Conservation (phyloP, 2,329 filamentous ascomycete genomes). For the Claviceps citrina region DNA sequence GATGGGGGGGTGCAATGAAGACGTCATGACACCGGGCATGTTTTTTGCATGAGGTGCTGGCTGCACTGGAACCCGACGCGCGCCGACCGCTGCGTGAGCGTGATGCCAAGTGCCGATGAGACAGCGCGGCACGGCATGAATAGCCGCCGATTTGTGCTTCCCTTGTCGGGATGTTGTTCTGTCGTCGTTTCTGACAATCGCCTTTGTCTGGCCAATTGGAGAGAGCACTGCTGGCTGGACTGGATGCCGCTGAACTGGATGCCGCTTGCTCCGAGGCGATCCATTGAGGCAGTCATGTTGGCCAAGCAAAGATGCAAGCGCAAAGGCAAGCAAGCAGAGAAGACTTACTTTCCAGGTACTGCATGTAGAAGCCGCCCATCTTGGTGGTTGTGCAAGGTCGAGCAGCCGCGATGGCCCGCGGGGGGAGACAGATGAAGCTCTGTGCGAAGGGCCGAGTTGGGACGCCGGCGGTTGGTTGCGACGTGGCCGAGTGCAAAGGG, state of each 20-base stretch:
- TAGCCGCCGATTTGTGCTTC: background rate
- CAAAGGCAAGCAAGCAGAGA: background rate
- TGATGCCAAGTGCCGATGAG: background rate
- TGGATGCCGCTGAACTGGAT: too few relatives aligned
- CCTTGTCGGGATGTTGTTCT: background rate
- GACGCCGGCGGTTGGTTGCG: background rate
- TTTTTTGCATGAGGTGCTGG: background rate
- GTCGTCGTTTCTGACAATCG: background rate
- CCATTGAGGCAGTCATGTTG: background rate
- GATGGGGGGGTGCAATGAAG: background rate
- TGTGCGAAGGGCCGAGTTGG: too few relatives aligned
- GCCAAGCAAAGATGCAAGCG: background rate
- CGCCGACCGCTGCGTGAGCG: background rate
- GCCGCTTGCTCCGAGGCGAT: too few relatives aligned
- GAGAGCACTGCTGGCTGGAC: background rate
- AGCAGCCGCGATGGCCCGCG: constrained; percentile 5
- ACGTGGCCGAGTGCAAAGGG: background rate
- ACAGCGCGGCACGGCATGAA: constrained; percentile 1
- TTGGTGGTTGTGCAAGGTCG: constrained; percentile 13
- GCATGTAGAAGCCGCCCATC: constrained; percentile 55
- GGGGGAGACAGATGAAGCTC: too few relatives aligned
- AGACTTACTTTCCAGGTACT: constrained; percentile 60
- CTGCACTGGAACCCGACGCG: background rate
- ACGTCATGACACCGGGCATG: too few relatives aligned
- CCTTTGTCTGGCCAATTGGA: background rate